Conservation (phyloP, 495 filamentous ascomycete species). For the Aspergillus sparsus region DNA sequence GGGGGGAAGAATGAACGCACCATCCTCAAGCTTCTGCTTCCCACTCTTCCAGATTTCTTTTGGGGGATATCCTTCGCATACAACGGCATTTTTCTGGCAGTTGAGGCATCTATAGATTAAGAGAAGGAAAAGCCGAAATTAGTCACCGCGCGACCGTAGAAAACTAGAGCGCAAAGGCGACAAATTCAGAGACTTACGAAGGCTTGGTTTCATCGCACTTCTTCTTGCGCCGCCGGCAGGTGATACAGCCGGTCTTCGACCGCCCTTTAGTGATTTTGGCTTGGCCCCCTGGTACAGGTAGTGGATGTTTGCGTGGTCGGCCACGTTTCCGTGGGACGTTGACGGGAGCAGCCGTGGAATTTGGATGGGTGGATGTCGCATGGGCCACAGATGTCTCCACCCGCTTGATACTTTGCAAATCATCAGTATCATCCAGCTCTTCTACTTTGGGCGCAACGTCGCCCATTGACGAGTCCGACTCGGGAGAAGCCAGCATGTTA, state of each 20-base stretch:
- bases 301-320: slow-evolving; percentile 81
- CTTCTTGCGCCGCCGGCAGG: slow-evolving; percentile 90
- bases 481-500: slow-evolving; percentile 22
- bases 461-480: slow-evolving; percentile 26
- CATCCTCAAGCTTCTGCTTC: slow-evolving; percentile 72
- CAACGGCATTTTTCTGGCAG: slow-evolving; percentile 90
- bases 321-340: slow-evolving; percentile 62
- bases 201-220: slow-evolving; percentile 97
- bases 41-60: slow-evolving; percentile 86
- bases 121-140: slow-evolving; percentile 1
- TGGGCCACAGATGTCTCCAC: slow-evolving; percentile 29
- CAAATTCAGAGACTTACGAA: slow-evolving; percentile 43
- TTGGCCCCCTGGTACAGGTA: slow-evolving; percentile 52
- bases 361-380: slow-evolving; percentile 24
- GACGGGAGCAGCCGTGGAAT: slow-evolving; percentile 38
- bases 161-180: neutral
- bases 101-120: slow-evolving; percentile 63
- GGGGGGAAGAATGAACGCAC: slow-evolving; percentile 43
- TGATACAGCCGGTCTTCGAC: slow-evolving; percentile 92
- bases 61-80: slow-evolving; percentile 91
- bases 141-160: slow-evolving; percentile 13
- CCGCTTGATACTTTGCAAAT: slow-evolving; percentile 41
- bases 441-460: slow-evolving; percentile 45
- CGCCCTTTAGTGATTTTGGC: slow-evolving; percentile 81
- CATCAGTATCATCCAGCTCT: slow-evolving; percentile 44